Evolutionary conservation across 352 stramenopile genomes (phyloP), one percentile per base, ranked within the genome.

Genomic region (Phytophthora sansomeana): DNA sequence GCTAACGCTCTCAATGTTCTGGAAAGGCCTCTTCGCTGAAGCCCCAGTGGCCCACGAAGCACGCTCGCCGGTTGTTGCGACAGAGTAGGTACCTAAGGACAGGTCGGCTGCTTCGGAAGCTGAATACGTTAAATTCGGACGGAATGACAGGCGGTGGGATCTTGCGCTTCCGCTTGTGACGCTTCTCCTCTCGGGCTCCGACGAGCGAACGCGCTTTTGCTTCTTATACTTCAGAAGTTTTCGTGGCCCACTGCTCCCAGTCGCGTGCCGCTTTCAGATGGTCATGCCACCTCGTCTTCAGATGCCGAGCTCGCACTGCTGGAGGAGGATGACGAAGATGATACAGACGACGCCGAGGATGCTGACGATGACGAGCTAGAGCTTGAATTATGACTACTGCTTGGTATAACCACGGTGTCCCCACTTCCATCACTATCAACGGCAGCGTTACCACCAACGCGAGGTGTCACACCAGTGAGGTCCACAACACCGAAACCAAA

Each of bases 1-100:
- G 50, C 80, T 90, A 26, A 83, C 59, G 6, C 39, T 69, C 3
- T 74, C 57, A 1, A 46, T 43, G n/a, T 74, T 66, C 1, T 68
- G 39, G n/a, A 26, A 89, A 90, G 11, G 83, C 82, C 1, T 77
- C 72, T 6, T 90, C 75, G n/a, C 60, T 85, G 42, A 93, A 93
- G 29, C 75, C 84, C 84, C 84, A 93, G 13, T 73, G 55, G 0
- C 84, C 84, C 3, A 70, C 55, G 49, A 91, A 91, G 42, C 71
- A 69, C 4, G 77, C 84, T 10, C 81, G 80, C 13, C 77, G 74
- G 44, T 69, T 79, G 21, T 60, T 67, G 1, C 66, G 73, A 89
- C 55, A 36, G 49, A 29, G 54, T 93, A 93, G 7, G 66, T 64
- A 5, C 84, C 84, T 83, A 39, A 93, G 69, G 32, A 90, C 84